Conservation (phyloP, 345 rosid genomes). For the Triadica sebifera region DNA sequence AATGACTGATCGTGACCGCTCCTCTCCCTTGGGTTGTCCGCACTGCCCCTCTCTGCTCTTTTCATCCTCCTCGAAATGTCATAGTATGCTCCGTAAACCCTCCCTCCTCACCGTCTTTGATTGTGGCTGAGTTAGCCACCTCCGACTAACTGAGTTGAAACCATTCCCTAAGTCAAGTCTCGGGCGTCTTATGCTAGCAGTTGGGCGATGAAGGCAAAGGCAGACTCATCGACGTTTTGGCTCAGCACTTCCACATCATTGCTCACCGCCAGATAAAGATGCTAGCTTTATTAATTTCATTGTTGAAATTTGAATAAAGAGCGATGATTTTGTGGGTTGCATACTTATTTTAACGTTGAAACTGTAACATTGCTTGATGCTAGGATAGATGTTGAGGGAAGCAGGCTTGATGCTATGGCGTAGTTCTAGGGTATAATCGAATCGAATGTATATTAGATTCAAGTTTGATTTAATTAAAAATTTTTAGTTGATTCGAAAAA, state of each 20-base stretch:
- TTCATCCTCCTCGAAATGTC: neutral
- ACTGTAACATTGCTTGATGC: neutral
- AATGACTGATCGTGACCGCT: neutral
- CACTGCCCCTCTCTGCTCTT: neutral
- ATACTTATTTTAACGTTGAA: neutral
- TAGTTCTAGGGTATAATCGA: no score
- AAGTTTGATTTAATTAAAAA: no score
- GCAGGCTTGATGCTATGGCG: no score
- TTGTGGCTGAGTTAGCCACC: slow-evolving; percentile 42
- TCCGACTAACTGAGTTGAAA: slow-evolving; percentile 44
- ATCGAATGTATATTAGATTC: no score
- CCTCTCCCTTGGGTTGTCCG: neutral
- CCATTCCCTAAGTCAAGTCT: slow-evolving; percentile 74
- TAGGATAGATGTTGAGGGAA: no score
- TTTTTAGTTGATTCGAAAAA: no score
- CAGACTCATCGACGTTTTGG: slow-evolving; percentile 89
- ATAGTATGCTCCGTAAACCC: slow-evolving; percentile 15
- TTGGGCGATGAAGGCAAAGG: slow-evolving; percentile 99
- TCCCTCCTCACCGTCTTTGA: slow-evolving; percentile 46
- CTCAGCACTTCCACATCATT: slow-evolving; percentile 81
- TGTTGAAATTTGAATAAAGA: neutral
- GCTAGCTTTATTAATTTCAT: neutral
- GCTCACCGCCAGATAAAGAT: slow-evolving; percentile 86
- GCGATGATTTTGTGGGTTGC: neutral
- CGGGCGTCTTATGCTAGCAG: slow-evolving; percentile 87